These are phyloP conservation scores for Pharnaceum exiguum DNA, from an alignment of 148 eudicot genomes.

Conservation along the genomic window DNA sequence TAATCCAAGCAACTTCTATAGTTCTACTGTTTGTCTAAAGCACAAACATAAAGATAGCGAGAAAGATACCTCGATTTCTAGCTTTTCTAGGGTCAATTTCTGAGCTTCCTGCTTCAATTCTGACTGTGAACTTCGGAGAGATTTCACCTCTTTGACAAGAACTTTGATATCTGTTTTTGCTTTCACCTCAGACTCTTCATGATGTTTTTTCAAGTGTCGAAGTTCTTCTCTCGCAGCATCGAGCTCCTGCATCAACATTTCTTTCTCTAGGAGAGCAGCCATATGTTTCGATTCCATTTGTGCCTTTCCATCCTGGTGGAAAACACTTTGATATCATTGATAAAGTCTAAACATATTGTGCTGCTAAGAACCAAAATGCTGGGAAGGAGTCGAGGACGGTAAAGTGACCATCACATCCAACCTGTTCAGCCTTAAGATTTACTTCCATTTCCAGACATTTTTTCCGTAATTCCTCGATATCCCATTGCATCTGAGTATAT, in stretches of 20 bases:
- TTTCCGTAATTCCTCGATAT: slow-evolving; percentile 71
- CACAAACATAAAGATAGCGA: background rate
- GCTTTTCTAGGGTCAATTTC: slow-evolving; percentile 55
- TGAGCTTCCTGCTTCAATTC: slow-evolving; percentile 78
- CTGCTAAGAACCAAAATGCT: background rate
- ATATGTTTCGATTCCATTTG: slow-evolving; percentile 27
- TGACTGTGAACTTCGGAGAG: slow-evolving; percentile 61
- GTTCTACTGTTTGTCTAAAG: background rate
- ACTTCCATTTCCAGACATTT: slow-evolving; percentile 68
- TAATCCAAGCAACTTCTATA: background rate
- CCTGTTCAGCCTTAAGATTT: slow-evolving; percentile 67
- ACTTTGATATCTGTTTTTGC: slow-evolving; percentile 75
- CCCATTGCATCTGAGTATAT: slow-evolving; percentile 79
- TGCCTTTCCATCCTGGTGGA: slow-evolving; percentile 48
- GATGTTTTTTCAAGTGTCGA: slow-evolving; percentile 45
- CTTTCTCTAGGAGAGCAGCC: slow-evolving; percentile 47
- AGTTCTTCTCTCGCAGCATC: slow-evolving; percentile 48
- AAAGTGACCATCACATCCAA: slow-evolving; percentile 4
- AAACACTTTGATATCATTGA: background rate
- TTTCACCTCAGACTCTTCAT: slow-evolving; percentile 58
- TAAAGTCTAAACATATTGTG: slow-evolving; percentile 1
- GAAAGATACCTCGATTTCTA: slow-evolving; percentile 58
- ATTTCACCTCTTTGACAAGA: slow-evolving; percentile 80
- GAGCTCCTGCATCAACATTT: slow-evolving; percentile 53
- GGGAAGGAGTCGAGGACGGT: background rate